Percentiles rank a stretch among this genome's conserved stretches.
phyloP scores from a whole-genome alignment of 164 flowering plant genomes.

The Protea cynaroides region DNA sequence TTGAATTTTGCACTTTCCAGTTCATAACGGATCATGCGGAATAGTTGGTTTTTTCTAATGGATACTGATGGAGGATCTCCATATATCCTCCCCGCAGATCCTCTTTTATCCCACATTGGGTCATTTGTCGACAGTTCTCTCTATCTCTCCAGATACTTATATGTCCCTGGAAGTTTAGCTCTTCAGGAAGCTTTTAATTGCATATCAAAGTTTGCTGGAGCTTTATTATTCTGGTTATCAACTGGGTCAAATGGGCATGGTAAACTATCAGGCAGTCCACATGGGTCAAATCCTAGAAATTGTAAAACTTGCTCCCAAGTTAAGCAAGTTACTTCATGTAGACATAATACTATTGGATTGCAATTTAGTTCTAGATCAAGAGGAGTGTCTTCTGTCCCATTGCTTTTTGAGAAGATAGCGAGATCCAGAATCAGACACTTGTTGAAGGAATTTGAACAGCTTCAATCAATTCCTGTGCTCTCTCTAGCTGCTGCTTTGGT shows the following conservation, averaged over 20 bases:
- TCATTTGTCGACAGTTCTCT: conserved; percentile 39
- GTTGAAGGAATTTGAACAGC: conserved; percentile 32
- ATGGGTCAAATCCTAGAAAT: conserved; percentile 20
- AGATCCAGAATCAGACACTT: conserved; percentile 33
- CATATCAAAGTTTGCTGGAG: conserved; percentile 62
- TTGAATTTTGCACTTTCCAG: background rate
- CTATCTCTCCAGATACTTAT: conserved; percentile 20
- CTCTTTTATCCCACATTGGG: conserved; percentile 26
- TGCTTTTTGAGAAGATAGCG: conserved; percentile 34
- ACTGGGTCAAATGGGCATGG: conserved; percentile 25
- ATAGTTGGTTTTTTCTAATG: conserved; percentile 36
- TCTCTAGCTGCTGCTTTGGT: conserved; percentile 70
- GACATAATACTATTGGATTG: conserved; percentile 21
- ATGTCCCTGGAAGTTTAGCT: conserved; percentile 49
- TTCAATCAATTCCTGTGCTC: conserved; percentile 47
- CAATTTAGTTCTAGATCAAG: conserved; percentile 20
- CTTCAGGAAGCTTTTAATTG: conserved; percentile 59
- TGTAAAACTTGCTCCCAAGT: conserved; percentile 22
- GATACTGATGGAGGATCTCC: conserved; percentile 50
- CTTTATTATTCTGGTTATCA: conserved; percentile 38
- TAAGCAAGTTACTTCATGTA: conserved; percentile 22
- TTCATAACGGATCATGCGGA: conserved; percentile 30
- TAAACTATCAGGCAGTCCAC: conserved; percentile 19
- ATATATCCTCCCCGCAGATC: conserved; percentile 31
- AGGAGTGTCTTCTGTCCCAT: conserved; percentile 17